Conservation (phyloP, 2,329 filamentous ascomycete genomes). For the Colletotrichum camelliae region DNA sequence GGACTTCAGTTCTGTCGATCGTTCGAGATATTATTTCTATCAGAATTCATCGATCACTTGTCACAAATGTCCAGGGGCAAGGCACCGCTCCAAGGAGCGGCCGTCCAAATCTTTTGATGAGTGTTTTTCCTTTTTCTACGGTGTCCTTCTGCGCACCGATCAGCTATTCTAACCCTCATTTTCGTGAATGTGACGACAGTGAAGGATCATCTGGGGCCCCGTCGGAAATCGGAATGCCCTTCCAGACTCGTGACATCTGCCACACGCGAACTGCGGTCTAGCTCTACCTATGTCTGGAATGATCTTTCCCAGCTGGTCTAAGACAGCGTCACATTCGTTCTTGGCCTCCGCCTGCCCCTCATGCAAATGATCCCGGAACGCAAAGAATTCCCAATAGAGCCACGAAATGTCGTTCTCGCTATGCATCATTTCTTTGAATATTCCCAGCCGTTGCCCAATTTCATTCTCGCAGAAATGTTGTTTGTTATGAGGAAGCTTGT, state of each 20-base stretch:
- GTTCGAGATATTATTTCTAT: neutral
- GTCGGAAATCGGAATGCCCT: neutral
- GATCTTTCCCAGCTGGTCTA: neutral
- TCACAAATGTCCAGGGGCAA: neutral
- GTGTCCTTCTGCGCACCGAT: neutral
- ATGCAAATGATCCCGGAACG: neutral
- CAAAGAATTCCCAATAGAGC: neutral
- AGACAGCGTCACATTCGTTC: neutral
- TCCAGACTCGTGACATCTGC: neutral
- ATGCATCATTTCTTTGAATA: neutral
- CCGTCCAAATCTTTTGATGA: neutral
- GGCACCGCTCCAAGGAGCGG: neutral
- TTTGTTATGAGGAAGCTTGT: neutral
- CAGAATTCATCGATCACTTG: neutral
- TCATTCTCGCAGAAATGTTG: neutral
- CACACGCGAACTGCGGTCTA: neutral
- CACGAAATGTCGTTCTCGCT: neutral
- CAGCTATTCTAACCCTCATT: neutral
- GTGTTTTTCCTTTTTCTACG: neutral
- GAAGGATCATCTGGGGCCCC: neutral
- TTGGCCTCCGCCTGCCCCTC: neutral
- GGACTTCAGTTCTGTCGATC: no score
- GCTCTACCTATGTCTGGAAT: neutral
- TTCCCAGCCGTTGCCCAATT: neutral
- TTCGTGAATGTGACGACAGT: neutral